Evolutionary conservation across 2,329 filamentous ascomycete genomes (phyloP).

Genomic region (Epichloe festucae): DNA sequence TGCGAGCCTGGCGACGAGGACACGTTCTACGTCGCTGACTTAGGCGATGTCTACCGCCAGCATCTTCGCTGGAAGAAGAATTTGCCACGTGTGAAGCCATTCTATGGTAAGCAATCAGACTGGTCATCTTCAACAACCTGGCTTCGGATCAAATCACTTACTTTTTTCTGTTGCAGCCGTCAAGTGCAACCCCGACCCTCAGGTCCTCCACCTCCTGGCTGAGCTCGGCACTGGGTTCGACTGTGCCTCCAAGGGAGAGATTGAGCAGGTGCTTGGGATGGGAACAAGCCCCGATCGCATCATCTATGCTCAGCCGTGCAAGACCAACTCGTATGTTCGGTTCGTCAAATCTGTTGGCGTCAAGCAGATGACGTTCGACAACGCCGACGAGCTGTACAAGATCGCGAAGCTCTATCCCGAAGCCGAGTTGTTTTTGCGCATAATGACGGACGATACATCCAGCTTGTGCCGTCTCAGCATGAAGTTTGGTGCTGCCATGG

Average conservation of each 20-base stretch:
- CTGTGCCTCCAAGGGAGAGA: constrained; percentile 95
- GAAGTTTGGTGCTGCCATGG: constrained; percentile 90
- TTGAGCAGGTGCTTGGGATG: constrained; percentile 76
- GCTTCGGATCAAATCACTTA: background rate
- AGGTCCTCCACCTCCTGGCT: constrained; percentile 77
- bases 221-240: constrained; percentile 90
- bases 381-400: constrained; percentile 95
- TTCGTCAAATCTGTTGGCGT: constrained; percentile 76
- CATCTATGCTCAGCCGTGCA: constrained; percentile 98
- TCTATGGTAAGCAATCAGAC: constrained; percentile 57
- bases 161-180: constrained; percentile 50
- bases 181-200: constrained; percentile 94
- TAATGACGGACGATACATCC: constrained; percentile 89
- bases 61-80: constrained; percentile 97
- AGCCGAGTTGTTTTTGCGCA: constrained; percentile 86
- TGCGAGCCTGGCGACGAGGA: constrained; percentile 93
- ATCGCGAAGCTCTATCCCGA: constrained; percentile 82
- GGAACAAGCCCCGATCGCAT: constrained; percentile 80
- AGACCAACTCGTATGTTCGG: constrained; percentile 95
- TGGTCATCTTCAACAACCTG: background rate
- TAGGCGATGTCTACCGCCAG: constrained; percentile 97
- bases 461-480: constrained; percentile 90
- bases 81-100: constrained; percentile 82
- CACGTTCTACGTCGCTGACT: constrained; percentile 94
- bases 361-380: constrained; percentile 99